Percentiles rank a stretch among this genome's conserved stretches.
These are phyloP conservation scores for Phalaenopsis aphrodite DNA, from an alignment of 106 monocot species.

Conservation along the genomic window DNA sequence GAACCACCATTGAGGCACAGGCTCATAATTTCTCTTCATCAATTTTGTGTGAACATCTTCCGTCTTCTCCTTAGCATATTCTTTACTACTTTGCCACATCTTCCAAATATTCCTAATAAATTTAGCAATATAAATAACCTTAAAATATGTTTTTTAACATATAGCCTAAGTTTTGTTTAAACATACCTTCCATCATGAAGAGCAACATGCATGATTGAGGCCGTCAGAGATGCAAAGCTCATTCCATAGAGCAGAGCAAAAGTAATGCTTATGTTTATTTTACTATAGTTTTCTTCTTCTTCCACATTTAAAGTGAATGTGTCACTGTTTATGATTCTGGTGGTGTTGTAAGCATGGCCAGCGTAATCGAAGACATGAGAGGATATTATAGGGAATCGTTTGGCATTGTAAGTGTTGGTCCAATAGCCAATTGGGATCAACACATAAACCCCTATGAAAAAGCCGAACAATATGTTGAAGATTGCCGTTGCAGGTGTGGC, in stretches of 20 bases:
- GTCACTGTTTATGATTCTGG: slow-evolving; percentile 24
- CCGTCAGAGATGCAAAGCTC: slow-evolving; percentile 57
- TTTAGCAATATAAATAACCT: not conserved
- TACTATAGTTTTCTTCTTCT: slow-evolving; percentile 25
- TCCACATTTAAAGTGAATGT: slow-evolving; percentile 30
- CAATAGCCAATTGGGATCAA: slow-evolving; percentile 39
- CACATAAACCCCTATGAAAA: slow-evolving; percentile 21
- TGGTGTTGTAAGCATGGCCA: slow-evolving; percentile 32
- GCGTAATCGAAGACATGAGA: slow-evolving; percentile 16
- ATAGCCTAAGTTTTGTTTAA: not conserved
- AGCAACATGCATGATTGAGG: slow-evolving; percentile 60
- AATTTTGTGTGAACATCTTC: slow-evolving; percentile 23
- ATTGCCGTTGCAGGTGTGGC: slow-evolving; percentile 28
- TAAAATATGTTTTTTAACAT: no score
- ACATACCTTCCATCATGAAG: slow-evolving; percentile 69
- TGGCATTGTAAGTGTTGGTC: slow-evolving; percentile 39
- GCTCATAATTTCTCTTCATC: slow-evolving; percentile 59
- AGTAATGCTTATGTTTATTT: slow-evolving; percentile 52
- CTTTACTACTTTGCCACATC: slow-evolving; percentile 14
- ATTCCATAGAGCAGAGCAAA: slow-evolving; percentile 52
- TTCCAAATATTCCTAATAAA: slow-evolving; percentile 9
- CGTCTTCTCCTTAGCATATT: slow-evolving; percentile 6
- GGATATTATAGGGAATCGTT: slow-evolving; percentile 33
- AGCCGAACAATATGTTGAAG: slow-evolving; percentile 36
- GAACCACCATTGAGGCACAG: slow-evolving; percentile 87